phyloP scores from a whole-genome alignment of 2,329 filamentous ascomycete species.

The Setomelanomma holmii region DNA sequence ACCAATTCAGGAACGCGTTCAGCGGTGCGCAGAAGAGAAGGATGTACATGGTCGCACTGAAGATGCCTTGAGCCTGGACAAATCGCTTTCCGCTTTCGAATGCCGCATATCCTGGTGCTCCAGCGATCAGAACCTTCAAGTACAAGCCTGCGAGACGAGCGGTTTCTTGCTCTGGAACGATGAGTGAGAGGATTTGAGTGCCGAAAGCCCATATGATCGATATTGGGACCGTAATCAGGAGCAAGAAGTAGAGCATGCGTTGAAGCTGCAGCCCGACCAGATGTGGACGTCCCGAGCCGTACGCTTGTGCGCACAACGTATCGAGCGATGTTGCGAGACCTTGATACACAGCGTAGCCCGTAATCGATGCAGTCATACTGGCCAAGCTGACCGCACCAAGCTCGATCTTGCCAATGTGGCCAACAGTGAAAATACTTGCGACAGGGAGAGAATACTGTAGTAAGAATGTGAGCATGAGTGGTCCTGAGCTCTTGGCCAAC shows the following conservation, averaged over 20 bases:
- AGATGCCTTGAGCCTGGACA: conserved; percentile 87
- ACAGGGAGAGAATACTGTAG: conserved; percentile 58
- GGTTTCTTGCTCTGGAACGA: conserved; percentile 76
- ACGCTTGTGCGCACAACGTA: conserved; percentile 92
- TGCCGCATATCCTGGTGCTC: conserved; percentile 75
- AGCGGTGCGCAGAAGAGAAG: conserved; percentile 82
- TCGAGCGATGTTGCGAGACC: conserved; percentile 88
- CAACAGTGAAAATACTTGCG: conserved; percentile 57
- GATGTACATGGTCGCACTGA: conserved; percentile 81
- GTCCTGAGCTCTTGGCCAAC: conserved; percentile 61
- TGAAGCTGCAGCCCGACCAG: conserved; percentile 86
- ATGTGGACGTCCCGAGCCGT: conserved; percentile 87
- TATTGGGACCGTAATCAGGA: conserved; percentile 75
- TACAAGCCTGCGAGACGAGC: conserved; percentile 79
- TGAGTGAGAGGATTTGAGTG: conserved; percentile 65
- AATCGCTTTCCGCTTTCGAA: conserved; percentile 87
- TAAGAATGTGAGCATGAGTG: conserved; percentile 56
- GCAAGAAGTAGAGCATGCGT: conserved; percentile 80
- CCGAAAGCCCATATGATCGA: conserved; percentile 74
- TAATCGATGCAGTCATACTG: conserved; percentile 58
- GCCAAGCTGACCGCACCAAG: conserved; percentile 57
- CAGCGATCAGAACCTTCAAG: conserved; percentile 71
- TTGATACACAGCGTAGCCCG: conserved; percentile 57
- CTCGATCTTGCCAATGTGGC: conserved; percentile 57
- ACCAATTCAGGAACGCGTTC: conserved; percentile 81